Evolutionary conservation across 257 asterid genomes (phyloP).

Genomic region (Haberlea rhodopensis): DNA sequence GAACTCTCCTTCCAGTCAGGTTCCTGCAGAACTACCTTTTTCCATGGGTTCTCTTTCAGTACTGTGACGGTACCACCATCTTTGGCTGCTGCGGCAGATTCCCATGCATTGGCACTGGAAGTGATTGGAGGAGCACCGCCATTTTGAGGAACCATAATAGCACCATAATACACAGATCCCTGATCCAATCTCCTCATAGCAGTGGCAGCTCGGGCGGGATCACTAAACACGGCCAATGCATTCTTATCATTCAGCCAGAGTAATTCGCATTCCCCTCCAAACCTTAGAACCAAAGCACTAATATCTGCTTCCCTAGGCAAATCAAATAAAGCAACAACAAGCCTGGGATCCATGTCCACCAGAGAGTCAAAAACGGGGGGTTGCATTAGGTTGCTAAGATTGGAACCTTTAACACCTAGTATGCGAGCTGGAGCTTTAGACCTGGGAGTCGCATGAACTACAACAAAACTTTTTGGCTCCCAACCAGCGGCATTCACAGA

Average conservation of each 20-base stretch:
- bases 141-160: conserved; percentile 53
- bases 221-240: conserved; percentile 88
- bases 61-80: conserved; percentile 38
- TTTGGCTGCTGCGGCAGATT: conserved; percentile 38
- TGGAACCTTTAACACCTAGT: conserved; percentile 58
- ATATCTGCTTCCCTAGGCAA: conserved; percentile 92
- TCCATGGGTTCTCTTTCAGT: conserved; percentile 67
- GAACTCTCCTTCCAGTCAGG: conserved; percentile 53
- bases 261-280: conserved; percentile 96
- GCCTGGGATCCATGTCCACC: conserved; percentile 97
- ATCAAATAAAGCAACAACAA: conserved; percentile 82
- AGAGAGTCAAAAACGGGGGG: conserved; percentile 67
- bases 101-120: conserved; percentile 59
- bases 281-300: conserved; percentile 85
- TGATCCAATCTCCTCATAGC: conserved; percentile 99
- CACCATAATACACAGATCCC: conserved; percentile 92
- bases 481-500: conserved; percentile 82
- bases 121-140: conserved; percentile 32
- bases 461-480: conserved; percentile 94
- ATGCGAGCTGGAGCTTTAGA: conserved; percentile 85
- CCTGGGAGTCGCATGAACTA: conserved; percentile 74
- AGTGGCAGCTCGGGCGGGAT: conserved; percentile 92
- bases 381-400: conserved; percentile 51
- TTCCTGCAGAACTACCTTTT: conserved; percentile 63
- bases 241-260: conserved; percentile 97